These are phyloP conservation scores for Cryptococcus sp. DNA, from an alignment of 1,284 basidiomycete species.

Conservation along the genomic window DNA sequence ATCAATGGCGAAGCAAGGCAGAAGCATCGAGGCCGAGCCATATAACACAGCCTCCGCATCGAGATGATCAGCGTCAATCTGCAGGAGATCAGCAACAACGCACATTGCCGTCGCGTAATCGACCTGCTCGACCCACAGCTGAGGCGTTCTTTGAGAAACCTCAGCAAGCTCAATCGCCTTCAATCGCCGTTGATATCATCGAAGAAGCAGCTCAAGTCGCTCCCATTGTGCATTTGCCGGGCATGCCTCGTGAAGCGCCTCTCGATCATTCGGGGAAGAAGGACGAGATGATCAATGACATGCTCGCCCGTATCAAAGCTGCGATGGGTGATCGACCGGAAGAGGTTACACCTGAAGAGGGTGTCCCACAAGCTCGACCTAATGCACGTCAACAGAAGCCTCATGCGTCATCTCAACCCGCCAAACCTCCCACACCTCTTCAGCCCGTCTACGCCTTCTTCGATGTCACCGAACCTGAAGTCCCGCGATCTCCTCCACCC, in stretches of 20 bases:
- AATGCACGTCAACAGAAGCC: too few species aligned
- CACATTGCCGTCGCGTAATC: background rate
- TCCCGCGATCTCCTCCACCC: constrained; percentile 46
- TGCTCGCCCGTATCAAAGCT: constrained; percentile 82
- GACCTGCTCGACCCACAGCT: constrained; percentile 12
- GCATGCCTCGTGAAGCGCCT: background rate
- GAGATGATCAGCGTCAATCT: background rate
- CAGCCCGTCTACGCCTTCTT: constrained; percentile 24
- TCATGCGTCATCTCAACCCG: constrained; percentile 21
- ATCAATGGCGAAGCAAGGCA: constrained; percentile 16
- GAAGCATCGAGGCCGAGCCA: background rate
- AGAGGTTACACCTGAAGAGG: constrained; percentile 45
- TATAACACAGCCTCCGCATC: too few species aligned
- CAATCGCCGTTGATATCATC: background rate
- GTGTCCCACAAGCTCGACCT: too few species aligned
- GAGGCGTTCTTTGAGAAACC: constrained; percentile 12
- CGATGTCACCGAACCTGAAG: constrained; percentile 33
- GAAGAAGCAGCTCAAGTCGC: constrained; percentile 1
- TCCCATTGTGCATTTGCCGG: constrained; percentile 5
- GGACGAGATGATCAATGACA: constrained; percentile 72
- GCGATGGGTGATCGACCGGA: constrained; percentile 52
- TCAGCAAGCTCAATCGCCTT: constrained; percentile 4
- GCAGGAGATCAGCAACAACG: background rate
- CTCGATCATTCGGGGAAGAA: constrained; percentile 14
- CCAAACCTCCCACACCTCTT: constrained; percentile 12